A percentile compares a stretch with the other conserved stretches of the same genome.
Evolutionary conservation across 2,329 filamentous ascomycete species (phyloP).

Genomic region (Penicillium sumatraense): DNA sequence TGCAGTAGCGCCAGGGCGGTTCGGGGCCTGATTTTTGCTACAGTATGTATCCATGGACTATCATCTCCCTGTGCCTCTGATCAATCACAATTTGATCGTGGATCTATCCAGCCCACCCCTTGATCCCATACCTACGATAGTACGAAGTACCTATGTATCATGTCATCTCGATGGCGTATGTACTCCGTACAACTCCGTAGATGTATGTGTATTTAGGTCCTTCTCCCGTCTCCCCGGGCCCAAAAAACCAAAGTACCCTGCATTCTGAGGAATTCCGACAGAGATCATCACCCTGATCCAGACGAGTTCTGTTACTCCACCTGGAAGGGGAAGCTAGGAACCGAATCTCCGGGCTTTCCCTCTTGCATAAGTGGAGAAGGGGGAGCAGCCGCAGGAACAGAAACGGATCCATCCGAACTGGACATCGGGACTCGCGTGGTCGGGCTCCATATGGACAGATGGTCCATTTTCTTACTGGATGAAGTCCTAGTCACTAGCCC

Average conservation of each 20-base stretch:
- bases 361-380: slow-evolving; percentile 33
- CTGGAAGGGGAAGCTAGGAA: slow-evolving; percentile 31
- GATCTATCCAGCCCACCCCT: slow-evolving; percentile 18
- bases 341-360: slow-evolving; percentile 36
- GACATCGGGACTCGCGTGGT: slow-evolving; percentile 26
- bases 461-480: slow-evolving; percentile 16
- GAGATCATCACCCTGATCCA: slow-evolving; percentile 8
- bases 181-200: too few relatives aligned
- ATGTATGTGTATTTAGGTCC: not conserved
- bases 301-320: slow-evolving; percentile 24
- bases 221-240: not conserved
- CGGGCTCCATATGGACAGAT: slow-evolving; percentile 25
- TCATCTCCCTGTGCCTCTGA: slow-evolving; percentile 13
- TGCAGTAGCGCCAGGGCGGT: slow-evolving; percentile 14
- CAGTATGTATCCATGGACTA: slow-evolving; percentile 21
- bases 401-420: slow-evolving; percentile 35
- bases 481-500: slow-evolving; percentile 9
- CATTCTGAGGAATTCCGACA: not conserved
- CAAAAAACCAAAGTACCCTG: slow-evolving; percentile 21
- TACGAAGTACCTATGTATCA: too few relatives aligned
- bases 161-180: too few relatives aligned
- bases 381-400: slow-evolving; percentile 35
- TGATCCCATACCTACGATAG: not conserved
- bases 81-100: slow-evolving; percentile 25
- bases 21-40: slow-evolving; percentile 14